Evolutionary conservation across 192 early-diverging fungal species (phyloP).

Genomic region (Piromyces sp.): DNA sequence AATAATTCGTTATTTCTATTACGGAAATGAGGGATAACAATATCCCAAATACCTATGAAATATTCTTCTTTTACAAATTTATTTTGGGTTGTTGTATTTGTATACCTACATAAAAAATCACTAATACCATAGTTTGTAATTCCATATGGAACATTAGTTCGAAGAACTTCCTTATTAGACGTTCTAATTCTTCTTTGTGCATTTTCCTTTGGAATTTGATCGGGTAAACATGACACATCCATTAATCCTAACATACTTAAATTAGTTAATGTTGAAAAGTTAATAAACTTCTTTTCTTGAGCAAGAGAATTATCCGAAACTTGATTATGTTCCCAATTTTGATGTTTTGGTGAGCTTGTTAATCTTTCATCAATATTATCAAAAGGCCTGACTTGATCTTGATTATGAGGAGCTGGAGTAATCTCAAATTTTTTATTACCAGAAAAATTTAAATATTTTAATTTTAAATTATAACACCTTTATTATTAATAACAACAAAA

Average conservation of each 20-base stretch:
- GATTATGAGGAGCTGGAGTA: conserved; percentile 21
- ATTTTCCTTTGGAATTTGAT: conserved; percentile 64
- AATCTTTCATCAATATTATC: not conserved
- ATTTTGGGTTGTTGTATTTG: not conserved
- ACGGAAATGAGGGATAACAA: conserved; percentile 66
- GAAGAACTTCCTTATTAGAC: conserved; percentile 40
- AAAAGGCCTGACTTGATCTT: conserved; percentile 12
- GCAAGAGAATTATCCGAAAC: not conserved
- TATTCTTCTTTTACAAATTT: conserved; percentile 15
- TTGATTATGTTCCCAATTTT: not conserved
- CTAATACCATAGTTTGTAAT: conserved; percentile 69
- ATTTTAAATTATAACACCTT: conserved; percentile 72
- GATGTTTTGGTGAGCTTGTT: not conserved
- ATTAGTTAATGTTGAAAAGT: conserved; percentile 57
- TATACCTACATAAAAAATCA: conserved; percentile 41
- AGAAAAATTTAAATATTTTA: conserved; percentile 77
- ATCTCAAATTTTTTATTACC: conserved; percentile 80
- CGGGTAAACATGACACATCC: conserved; percentile 71
- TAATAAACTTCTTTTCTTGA: conserved; percentile 19
- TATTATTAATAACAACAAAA: not conserved
- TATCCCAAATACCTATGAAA: conserved; percentile 62
- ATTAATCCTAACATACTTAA: conserved; percentile 69
- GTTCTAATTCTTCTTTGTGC: conserved; percentile 65
- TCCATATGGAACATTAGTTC: conserved; percentile 32
- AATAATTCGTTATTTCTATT: conserved; percentile 68